Base-by-base conservation (phyloP, 129 eudicot species). In the Saussurea involucrata region DNA sequence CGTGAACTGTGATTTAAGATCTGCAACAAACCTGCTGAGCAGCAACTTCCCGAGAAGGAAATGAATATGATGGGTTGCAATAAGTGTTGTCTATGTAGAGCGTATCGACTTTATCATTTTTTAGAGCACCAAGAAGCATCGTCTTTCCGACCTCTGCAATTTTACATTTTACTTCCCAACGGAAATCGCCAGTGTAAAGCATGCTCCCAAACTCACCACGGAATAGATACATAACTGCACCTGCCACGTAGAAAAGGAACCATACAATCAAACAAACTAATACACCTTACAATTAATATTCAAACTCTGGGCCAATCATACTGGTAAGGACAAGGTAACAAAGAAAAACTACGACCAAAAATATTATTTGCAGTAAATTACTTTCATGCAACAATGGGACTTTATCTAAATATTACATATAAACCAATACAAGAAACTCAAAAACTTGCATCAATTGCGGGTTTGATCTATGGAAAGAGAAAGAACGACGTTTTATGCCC, bases 141-240 rank as follows among this genome's bases (percentile, higher is more conserved):
- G 37, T 72, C 78, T 87, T 93, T 72, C 86, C 90, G 73, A 78
- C 83, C 33, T 88, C 65, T 20, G 85, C 76, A 76, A 79, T 78
- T 63, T 75, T 63, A 55, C 89, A 81, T 70, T 49, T 69, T 63
- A 6, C 75, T 84, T 93, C 97, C 98, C 97, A 93, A 15, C 97
- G 97, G 60, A 93, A 93, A 85, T 93, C 98, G 66, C 98, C 98
- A 24, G 97, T 90, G 84, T 75, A 90, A 46, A 90, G 95, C 88
- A 76, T 87, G 72, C 71, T 77, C 46, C 98, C 98, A 87, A 90
- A 90, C 20, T 82, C 95, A 63, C 98, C 98, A 8, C 89, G 92
- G 72, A 93, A 93, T 77, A 93, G 81, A 76, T 87, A 93, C 95
- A 93, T 93, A 37, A 90, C 92, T 20, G 97, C 91, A 70, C 98